Conservation (phyloP, 176 grass and related monocot genomes). For the Zea mays region DNA sequence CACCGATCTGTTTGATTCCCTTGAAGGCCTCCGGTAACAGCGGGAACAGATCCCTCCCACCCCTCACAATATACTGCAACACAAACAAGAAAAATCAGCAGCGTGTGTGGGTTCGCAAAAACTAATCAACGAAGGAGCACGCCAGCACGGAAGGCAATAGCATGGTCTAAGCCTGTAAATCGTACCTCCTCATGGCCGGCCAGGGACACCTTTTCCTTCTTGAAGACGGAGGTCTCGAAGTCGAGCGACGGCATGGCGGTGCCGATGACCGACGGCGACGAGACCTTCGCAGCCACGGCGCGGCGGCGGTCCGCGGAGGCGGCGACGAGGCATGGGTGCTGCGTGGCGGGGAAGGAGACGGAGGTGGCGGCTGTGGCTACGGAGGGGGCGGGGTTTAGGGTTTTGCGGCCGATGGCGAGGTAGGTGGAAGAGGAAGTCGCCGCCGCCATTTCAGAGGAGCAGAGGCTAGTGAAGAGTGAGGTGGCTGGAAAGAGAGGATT, state of each 20-base stretch:
- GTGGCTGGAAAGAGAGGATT: conserved; percentile 13
- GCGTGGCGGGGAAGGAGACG: conserved; percentile 38
- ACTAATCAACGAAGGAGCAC: neutral
- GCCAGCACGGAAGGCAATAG: neutral
- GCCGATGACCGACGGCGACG: conserved; percentile 42
- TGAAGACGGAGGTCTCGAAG: conserved; percentile 73
- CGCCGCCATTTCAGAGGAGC: conserved; percentile 52
- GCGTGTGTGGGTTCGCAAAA: neutral
- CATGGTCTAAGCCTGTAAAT: neutral
- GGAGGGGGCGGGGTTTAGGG: conserved; percentile 38
- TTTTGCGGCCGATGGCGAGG: conserved; percentile 35
- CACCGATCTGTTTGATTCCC: conserved; percentile 78
- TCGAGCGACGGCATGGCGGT: conserved; percentile 54
- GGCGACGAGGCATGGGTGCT: conserved; percentile 20
- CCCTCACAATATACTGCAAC: conserved; percentile 71
- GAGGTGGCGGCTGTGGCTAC: conserved; percentile 30
- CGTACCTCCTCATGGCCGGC: conserved; percentile 67
- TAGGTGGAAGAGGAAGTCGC: conserved; percentile 42
- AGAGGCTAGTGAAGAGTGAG: conserved; percentile 14
- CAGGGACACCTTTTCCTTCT: conserved; percentile 77
- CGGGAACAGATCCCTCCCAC: conserved; percentile 68
- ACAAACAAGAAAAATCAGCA: conserved; percentile 16
- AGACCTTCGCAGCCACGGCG: conserved; percentile 42
- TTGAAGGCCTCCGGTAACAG: conserved; percentile 74
- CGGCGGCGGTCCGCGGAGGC: conserved; percentile 25